These are phyloP conservation scores for Kwoniella dendrophila DNA, from an alignment of 768 basidiomycete genomes.

Conservation along the genomic window DNA sequence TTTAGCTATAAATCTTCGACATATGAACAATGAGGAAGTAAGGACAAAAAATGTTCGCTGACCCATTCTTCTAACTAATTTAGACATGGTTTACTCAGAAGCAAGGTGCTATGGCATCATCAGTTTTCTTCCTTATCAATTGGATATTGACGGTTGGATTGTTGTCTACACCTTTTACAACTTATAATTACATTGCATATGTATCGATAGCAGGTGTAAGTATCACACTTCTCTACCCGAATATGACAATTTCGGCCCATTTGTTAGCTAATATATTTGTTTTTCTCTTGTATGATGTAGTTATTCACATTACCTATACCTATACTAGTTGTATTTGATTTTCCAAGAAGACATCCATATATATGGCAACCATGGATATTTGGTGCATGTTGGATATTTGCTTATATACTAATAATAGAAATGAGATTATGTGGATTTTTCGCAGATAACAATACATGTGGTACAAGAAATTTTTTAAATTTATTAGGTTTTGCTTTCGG, in stretches of 20 bases:
- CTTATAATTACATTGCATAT: constrained; percentile 36
- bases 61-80: background rate
- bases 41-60: too few species aligned
- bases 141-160: constrained; percentile 47
- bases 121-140: constrained; percentile 46
- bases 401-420: constrained; percentile 44
- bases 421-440: constrained; percentile 50
- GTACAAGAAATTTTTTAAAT: constrained; percentile 55
- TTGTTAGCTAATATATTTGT: background rate
- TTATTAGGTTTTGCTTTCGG: constrained; percentile 44
- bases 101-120: constrained; percentile 35
- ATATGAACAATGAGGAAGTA: too few species aligned
- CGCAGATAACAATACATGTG: constrained; percentile 39
- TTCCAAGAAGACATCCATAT: constrained; percentile 32
- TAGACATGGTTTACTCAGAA: constrained; percentile 51
- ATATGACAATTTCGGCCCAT: background rate
- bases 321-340: constrained; percentile 45
- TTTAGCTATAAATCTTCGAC: too few species aligned
- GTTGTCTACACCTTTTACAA: constrained; percentile 27
- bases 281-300: constrained; percentile 13
- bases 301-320: constrained; percentile 47
- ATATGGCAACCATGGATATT: constrained; percentile 50
- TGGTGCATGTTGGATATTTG: constrained; percentile 47
- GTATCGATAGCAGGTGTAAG: constrained; percentile 45
- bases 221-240: background rate